These are phyloP conservation scores for Septoria petroselini DNA, from an alignment of 2,329 filamentous ascomycete species.

Conservation along the genomic window DNA sequence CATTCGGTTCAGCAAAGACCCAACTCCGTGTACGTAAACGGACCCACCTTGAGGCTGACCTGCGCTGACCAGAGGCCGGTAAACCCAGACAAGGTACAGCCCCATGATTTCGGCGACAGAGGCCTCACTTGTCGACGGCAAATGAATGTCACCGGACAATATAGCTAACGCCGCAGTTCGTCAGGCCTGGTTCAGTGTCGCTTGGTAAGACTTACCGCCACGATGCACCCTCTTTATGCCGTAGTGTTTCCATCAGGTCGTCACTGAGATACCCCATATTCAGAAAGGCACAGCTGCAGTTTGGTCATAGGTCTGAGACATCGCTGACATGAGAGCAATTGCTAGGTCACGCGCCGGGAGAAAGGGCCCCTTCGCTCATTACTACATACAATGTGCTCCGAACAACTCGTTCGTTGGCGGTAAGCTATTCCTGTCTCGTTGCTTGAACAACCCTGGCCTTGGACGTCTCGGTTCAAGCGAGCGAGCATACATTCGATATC, in stretches of 20 bases:
- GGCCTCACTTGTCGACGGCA: not conserved
- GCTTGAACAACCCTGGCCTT: no score
- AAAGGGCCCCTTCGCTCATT: slow-evolving; percentile 83
- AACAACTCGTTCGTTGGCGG: slow-evolving; percentile 67
- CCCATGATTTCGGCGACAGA: not conserved
- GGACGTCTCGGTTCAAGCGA: no score
- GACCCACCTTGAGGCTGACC: not conserved
- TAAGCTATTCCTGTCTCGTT: slow-evolving; percentile 32
- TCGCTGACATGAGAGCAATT: no score
- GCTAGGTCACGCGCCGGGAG: slow-evolving; percentile 70
- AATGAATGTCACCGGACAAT: not conserved
- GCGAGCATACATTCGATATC: no score
- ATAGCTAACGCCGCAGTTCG: slow-evolving; percentile 19
- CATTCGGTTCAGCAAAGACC: slow-evolving; percentile 77
- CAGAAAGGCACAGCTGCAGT: no score
- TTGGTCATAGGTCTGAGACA: no score
- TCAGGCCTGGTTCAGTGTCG: slow-evolving; percentile 76
- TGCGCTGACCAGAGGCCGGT: not conserved
- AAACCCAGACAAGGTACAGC: slow-evolving; percentile 4
- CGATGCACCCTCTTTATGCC: no score
- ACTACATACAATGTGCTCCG: slow-evolving; percentile 82
- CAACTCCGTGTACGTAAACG: slow-evolving; percentile 72
- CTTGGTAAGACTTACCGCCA: slow-evolving; percentile 61
- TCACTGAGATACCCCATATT: no score
- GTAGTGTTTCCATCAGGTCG: no score